These are phyloP conservation scores for Lactarius sp. DNA, from an alignment of 768 basidiomycete genomes.

Conservation along the genomic window DNA sequence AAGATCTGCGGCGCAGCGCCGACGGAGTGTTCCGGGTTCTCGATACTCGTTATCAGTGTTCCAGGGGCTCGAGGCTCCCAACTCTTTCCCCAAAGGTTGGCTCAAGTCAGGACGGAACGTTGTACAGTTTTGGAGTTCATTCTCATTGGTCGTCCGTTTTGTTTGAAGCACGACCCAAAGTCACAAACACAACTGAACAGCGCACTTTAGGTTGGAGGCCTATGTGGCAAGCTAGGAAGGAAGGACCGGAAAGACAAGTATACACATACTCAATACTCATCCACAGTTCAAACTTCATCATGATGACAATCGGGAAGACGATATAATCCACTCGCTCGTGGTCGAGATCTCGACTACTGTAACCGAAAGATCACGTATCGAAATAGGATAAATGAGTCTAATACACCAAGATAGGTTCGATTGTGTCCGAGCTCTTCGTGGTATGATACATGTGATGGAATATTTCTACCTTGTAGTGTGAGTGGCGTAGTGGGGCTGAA, in stretches of 20 bases:
- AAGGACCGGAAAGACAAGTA: neutral
- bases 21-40: constrained; percentile 35
- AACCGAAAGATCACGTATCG: neutral
- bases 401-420: neutral
- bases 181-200: neutral
- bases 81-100: constrained; percentile 51
- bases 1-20: constrained; percentile 37
- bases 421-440: neutral
- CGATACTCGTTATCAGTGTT: neutral
- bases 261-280: neutral
- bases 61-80: neutral
- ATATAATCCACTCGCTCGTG: neutral
- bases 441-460: neutral
- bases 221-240: neutral
- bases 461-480: constrained; percentile 28
- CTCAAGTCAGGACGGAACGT: constrained; percentile 42
- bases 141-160: neutral
- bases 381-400: neutral
- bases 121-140: neutral
- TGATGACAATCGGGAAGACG: neutral
- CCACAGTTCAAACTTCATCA: neutral
- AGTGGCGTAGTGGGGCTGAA: constrained; percentile 32
- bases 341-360: neutral
- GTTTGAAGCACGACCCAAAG: neutral
- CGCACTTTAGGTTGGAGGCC: neutral